Evolutionary conservation across 805 yeast genomes (phyloP).

Genomic region (Pichia manshurica): DNA sequence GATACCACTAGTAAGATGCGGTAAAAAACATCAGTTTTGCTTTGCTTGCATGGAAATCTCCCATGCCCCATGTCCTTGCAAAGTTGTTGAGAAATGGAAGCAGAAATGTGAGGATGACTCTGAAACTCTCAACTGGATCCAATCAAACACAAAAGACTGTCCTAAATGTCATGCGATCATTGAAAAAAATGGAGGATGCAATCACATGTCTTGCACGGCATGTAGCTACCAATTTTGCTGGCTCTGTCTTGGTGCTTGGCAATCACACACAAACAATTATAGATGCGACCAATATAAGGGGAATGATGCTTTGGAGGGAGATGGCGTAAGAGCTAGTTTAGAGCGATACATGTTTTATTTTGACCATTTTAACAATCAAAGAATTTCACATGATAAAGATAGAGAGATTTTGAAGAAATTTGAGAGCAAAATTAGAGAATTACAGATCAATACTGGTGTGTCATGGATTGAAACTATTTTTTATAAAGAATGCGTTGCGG

Average conservation of each 20-base stretch:
- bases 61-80: conserved; percentile 84
- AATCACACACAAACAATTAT: conserved; percentile 56
- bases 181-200: conserved; percentile 95
- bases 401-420: conserved; percentile 55
- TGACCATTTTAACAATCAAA: conserved; percentile 69
- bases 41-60: conserved; percentile 62
- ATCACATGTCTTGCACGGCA: conserved; percentile 85
- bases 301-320: conserved; percentile 39
- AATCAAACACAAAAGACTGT: conserved; percentile 78
- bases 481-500: conserved; percentile 63
- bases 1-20: conserved; percentile 69
- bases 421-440: conserved; percentile 53
- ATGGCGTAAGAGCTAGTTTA: conserved; percentile 34
- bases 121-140: conserved; percentile 83
- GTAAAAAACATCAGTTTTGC: conserved; percentile 67
- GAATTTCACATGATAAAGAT: conserved; percentile 70
- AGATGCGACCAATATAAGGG: conserved; percentile 50
- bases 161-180: conserved; percentile 75
- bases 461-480: conserved; percentile 90
- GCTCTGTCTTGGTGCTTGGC: conserved; percentile 83
- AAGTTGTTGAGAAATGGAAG: conserved; percentile 63
- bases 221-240: conserved; percentile 86
- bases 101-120: conserved; percentile 79
- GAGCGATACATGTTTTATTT: conserved; percentile 70
- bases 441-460: conserved; percentile 59